A percentile compares a stretch with the other conserved stretches of the same genome.
These are phyloP conservation scores for Flagelloscypha sp. DNA, from an alignment of 768 basidiomycete species.

Conservation along the genomic window DNA sequence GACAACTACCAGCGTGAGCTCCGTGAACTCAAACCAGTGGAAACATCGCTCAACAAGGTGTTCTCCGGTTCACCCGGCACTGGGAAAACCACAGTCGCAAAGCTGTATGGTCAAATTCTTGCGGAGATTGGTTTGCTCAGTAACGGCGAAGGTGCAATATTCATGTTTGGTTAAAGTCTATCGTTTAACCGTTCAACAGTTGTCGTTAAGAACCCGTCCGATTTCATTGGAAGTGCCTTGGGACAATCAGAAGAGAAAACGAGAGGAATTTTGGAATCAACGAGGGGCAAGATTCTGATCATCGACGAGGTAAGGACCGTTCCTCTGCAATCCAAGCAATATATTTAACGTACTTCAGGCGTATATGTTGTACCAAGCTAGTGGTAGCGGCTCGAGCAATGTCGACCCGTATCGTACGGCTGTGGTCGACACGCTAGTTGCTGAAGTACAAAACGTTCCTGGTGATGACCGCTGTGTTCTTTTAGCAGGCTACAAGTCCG, in stretches of 20 bases:
- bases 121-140: constrained; percentile 57
- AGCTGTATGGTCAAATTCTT: constrained; percentile 56
- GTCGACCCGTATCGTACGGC: constrained; percentile 53
- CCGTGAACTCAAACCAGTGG: constrained; percentile 41
- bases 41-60: constrained; percentile 52
- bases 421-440: constrained; percentile 69
- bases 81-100: constrained; percentile 65
- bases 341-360: constrained; percentile 32
- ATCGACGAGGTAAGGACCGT: constrained; percentile 51
- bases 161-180: neutral
- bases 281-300: constrained; percentile 58
- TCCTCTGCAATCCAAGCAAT: neutral
- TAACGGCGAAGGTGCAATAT: constrained; percentile 56
- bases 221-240: constrained; percentile 52
- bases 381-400: constrained; percentile 17
- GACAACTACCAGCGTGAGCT: constrained; percentile 57
- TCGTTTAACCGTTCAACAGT: constrained; percentile 27
- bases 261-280: constrained; percentile 49
- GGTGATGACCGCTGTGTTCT: constrained; percentile 67
- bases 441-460: constrained; percentile 60
- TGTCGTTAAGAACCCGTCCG: constrained; percentile 57
- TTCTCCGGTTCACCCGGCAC: constrained; percentile 66
- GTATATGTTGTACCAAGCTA: constrained; percentile 55
- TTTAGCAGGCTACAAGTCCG: constrained; percentile 53
- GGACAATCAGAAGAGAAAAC: constrained; percentile 60